These are phyloP conservation scores for Globisporangium takayamanum DNA, from an alignment of 352 stramenopile genomes.

Conservation along the genomic window DNA sequence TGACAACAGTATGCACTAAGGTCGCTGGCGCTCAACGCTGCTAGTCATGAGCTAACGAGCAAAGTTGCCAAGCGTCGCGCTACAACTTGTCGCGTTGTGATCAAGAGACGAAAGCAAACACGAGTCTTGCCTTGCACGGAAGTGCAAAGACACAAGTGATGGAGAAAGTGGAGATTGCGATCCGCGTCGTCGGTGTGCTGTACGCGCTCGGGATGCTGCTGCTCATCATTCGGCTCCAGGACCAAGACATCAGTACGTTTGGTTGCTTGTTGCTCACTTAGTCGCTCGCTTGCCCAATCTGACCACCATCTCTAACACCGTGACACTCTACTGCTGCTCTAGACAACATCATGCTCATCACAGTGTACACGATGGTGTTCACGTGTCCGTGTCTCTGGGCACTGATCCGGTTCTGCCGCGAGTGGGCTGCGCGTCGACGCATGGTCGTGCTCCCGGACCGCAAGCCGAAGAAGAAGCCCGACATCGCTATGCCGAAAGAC, in stretches of 20 bases:
- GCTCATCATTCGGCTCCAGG: conserved; percentile 48
- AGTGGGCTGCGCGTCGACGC: conserved; percentile 39
- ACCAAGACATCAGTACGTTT: conserved; percentile 43
- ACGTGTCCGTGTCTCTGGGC: conserved; percentile 78
- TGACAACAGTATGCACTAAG: too few species aligned
- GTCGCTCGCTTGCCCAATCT: neutral
- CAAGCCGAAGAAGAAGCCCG: conserved; percentile 66
- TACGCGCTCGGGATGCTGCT: conserved; percentile 52
- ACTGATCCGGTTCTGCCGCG: conserved; percentile 68
- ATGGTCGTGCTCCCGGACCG: conserved; percentile 63
- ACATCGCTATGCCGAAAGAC: conserved; percentile 58
- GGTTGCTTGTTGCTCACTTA: neutral
- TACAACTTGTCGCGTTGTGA: too few species aligned
- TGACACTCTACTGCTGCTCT: neutral
- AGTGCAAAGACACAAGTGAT: conserved; percentile 14
- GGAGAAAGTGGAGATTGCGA: conserved; percentile 66
- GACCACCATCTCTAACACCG: neutral
- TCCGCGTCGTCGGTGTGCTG: conserved; percentile 42
- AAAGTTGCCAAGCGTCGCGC: too few species aligned
- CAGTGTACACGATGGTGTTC: conserved; percentile 79
- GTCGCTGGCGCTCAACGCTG: too few species aligned
- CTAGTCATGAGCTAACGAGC: too few species aligned
- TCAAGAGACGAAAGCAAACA: too few species aligned
- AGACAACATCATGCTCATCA: conserved; percentile 74
- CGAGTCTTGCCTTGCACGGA: too few species aligned